Percentiles rank a stretch among this genome's conserved stretches.
Evolutionary conservation across 345 rosid genomes (phyloP).

Genomic region (Citrus sinensis): DVS_A1.0 CM039163.1:8325001-8325500

Average conservation of each 20-base stretch:
- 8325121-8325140: slow-evolving; percentile 47
- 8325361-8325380: not conserved
- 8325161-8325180: slow-evolving; percentile 60
- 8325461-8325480: not conserved
- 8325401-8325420: not conserved
- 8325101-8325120: not conserved
- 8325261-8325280: not conserved
- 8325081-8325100: not conserved
- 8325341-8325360: not conserved
- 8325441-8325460: not conserved
- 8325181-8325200: slow-evolving; percentile 74
- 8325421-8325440: not conserved
- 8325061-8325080: slow-evolving; percentile 4
- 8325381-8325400: not conserved
- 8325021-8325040: slow-evolving; percentile 69
- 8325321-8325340: not conserved
- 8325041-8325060: slow-evolving; percentile 62
- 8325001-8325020: slow-evolving; percentile 51
- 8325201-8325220: slow-evolving; percentile 81
- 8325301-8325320: not conserved
- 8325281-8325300: not conserved
- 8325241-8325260: slow-evolving; percentile 44
- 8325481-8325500: not conserved
- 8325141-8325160: slow-evolving; percentile 82
- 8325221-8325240: slow-evolving; percentile 97